Percentiles rank a stretch among this genome's conserved stretches.
phyloP scores from a whole-genome alignment of 345 rosid species.

The Sisymbrium altissimum region DNA sequence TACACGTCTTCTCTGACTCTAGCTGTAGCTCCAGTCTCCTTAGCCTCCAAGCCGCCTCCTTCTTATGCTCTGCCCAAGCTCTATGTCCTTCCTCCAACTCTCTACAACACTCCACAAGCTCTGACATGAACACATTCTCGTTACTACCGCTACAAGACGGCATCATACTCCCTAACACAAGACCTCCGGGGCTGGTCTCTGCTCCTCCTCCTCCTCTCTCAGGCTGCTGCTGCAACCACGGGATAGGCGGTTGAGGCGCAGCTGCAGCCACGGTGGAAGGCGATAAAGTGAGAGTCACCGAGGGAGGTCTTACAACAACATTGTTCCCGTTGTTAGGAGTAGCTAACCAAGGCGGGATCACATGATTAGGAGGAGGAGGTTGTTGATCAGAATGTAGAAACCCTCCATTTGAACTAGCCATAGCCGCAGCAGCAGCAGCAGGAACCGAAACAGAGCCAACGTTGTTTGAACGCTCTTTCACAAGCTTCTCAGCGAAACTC shows the following conservation, averaged over 20 bases:
- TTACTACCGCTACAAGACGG: constrained; percentile 39
- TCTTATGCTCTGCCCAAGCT: constrained; percentile 80
- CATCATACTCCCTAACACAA: constrained; percentile 47
- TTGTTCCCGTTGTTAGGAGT: constrained; percentile 49
- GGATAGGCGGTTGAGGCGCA: constrained; percentile 61
- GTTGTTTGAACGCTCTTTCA: constrained; percentile 55
- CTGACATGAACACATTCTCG: constrained; percentile 57
- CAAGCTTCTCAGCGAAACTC: constrained; percentile 91
- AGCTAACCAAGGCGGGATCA: constrained; percentile 86
- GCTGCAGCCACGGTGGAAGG: constrained; percentile 69
- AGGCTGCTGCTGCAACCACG: constrained; percentile 77
- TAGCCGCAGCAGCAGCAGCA: constrained; percentile 39
- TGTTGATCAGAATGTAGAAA: constrained; percentile 57
- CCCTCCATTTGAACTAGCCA: constrained; percentile 76
- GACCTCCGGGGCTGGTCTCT: constrained; percentile 42
- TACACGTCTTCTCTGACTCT: constrained; percentile 79
- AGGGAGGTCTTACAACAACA: constrained; percentile 59
- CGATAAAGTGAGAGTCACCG: constrained; percentile 78
- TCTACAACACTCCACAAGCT: constrained; percentile 83
- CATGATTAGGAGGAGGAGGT: constrained; percentile 39
- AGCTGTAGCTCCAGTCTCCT: constrained; percentile 86
- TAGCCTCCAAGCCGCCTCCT: constrained; percentile 94
- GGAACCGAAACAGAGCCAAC: constrained; percentile 22
- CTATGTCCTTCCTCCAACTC: constrained; percentile 91
- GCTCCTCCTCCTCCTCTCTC: constrained; percentile 41